Percentiles rank a stretch among this genome's conserved stretches.
Evolutionary conservation across 2,329 filamentous ascomycete species (phyloP).

Genomic region (Fusarium longipes): DNA sequence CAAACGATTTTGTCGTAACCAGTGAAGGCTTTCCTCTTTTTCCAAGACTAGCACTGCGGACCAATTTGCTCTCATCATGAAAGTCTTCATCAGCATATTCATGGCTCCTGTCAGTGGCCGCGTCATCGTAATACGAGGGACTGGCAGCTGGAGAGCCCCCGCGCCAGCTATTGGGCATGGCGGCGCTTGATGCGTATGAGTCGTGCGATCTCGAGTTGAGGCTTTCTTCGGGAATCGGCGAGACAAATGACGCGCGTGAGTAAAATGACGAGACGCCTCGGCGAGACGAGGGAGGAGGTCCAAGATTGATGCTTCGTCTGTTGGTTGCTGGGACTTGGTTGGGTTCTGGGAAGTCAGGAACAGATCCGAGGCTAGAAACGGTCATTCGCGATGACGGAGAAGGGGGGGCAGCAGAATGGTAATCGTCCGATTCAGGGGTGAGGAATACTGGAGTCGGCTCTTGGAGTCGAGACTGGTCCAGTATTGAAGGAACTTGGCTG

Average conservation of each 20-base stretch:
- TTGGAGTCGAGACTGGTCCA: slow-evolving; percentile 67
- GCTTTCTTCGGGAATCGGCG: slow-evolving; percentile 80
- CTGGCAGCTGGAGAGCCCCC: slow-evolving; percentile 59
- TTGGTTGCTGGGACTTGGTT: slow-evolving; percentile 45
- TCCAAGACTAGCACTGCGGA: slow-evolving; percentile 70
- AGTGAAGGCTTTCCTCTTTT: slow-evolving; percentile 69
- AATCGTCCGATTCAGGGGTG: slow-evolving; percentile 47
- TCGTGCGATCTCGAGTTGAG: slow-evolving; percentile 66
- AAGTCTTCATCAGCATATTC: slow-evolving; percentile 59
- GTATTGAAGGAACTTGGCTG: slow-evolving; percentile 68
- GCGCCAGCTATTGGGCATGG: slow-evolving; percentile 76
- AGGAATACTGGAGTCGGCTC: slow-evolving; percentile 65
- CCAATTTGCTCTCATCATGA: slow-evolving; percentile 67
- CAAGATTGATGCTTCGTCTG: slow-evolving; percentile 63
- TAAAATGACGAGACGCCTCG: slow-evolving; percentile 73
- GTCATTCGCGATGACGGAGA: slow-evolving; percentile 63
- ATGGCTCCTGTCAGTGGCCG: slow-evolving; percentile 58
- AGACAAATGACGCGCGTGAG: slow-evolving; percentile 74
- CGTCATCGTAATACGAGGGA: slow-evolving; percentile 62
- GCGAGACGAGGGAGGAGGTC: slow-evolving; percentile 68
- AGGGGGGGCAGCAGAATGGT: slow-evolving; percentile 58
- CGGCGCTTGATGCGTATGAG: slow-evolving; percentile 78
- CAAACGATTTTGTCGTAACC: slow-evolving; percentile 54
- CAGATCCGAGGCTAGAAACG: slow-evolving; percentile 65
- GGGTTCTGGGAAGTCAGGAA: slow-evolving; percentile 69